Conservation (phyloP, 73 alveolate genomes). For the Blepharisma stoltei region DNA sequence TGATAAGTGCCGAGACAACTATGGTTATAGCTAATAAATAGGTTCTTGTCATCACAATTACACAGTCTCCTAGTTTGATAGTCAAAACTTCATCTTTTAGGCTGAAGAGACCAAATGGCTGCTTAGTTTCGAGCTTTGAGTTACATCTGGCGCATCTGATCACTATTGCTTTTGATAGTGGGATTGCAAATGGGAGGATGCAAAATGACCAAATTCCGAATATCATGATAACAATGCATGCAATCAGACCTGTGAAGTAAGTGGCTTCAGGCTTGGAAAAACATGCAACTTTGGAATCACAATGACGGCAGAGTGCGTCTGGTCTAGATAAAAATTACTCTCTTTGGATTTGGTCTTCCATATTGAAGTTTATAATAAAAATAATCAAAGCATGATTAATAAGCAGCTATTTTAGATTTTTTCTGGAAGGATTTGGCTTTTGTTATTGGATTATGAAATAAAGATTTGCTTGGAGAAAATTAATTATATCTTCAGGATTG, state of each 20-base stretch:
- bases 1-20: neutral
- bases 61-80: slow-evolving; percentile 30
- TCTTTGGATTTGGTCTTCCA: too few relatives aligned
- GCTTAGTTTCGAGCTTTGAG: slow-evolving; percentile 36
- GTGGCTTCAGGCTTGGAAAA: slow-evolving; percentile 54
- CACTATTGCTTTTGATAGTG: slow-evolving; percentile 47
- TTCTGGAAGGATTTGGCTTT: too few relatives aligned
- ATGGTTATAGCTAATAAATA: neutral
- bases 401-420: too few relatives aligned
- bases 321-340: slow-evolving; percentile 33
- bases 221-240: slow-evolving; percentile 29
- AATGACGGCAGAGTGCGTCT: slow-evolving; percentile 42
- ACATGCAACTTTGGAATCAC: slow-evolving; percentile 53
- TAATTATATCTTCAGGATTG: too few relatives aligned
- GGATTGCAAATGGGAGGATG: slow-evolving; percentile 47
- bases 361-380: too few relatives aligned
- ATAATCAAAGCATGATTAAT: too few relatives aligned
- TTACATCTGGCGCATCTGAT: slow-evolving; percentile 59
- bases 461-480: too few relatives aligned
- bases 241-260: slow-evolving; percentile 34
- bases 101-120: slow-evolving; percentile 49
- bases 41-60: slow-evolving; percentile 21
- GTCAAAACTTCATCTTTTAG: slow-evolving; percentile 31
- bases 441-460: too few relatives aligned
- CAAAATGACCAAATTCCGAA: slow-evolving; percentile 48